These are phyloP conservation scores for Trichoderma asperellum DNA, from an alignment of 2,329 filamentous ascomycete genomes.

Conservation along the genomic window DNA sequence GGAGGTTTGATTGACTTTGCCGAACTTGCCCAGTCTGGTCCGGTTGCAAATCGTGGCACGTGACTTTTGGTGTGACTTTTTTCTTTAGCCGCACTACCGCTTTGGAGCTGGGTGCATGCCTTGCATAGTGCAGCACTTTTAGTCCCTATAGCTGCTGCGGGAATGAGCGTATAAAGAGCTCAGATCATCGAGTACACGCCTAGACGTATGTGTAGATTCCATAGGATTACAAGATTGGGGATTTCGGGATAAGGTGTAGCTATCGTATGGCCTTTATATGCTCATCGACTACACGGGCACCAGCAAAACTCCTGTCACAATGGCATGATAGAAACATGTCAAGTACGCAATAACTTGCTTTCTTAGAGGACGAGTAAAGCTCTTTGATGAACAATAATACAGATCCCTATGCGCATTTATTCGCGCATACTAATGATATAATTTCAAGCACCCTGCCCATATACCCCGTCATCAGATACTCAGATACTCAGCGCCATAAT, in stretches of 20 bases:
- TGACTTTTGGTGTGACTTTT: constrained; percentile 33
- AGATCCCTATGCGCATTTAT: constrained; percentile 37
- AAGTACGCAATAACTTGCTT: constrained; percentile 13
- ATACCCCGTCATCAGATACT: constrained; percentile 61
- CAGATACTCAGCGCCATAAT: constrained; percentile 97
- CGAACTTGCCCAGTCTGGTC: constrained; percentile 44
- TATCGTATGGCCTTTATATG: too few relatives aligned
- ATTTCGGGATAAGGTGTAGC: background rate
- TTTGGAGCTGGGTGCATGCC: background rate
- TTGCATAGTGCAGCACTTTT: background rate
- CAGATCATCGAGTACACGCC: background rate
- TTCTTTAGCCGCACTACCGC: background rate
- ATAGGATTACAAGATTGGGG: background rate
- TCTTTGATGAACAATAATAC: constrained; percentile 37
- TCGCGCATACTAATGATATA: constrained; percentile 36
- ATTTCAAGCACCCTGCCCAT: constrained; percentile 32
- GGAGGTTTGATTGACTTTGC: constrained; percentile 52
- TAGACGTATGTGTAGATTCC: background rate
- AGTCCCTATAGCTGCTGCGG: background rate
- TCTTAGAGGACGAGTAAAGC: constrained; percentile 27
- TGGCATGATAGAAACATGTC: background rate
- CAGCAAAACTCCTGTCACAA: background rate
- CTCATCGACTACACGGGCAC: background rate
- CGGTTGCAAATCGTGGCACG: constrained; percentile 39
- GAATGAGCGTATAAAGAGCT: constrained; percentile 3